Base-by-base conservation (phyloP, 768 basidiomycete genomes). In the Boletus huronensis region DNA sequence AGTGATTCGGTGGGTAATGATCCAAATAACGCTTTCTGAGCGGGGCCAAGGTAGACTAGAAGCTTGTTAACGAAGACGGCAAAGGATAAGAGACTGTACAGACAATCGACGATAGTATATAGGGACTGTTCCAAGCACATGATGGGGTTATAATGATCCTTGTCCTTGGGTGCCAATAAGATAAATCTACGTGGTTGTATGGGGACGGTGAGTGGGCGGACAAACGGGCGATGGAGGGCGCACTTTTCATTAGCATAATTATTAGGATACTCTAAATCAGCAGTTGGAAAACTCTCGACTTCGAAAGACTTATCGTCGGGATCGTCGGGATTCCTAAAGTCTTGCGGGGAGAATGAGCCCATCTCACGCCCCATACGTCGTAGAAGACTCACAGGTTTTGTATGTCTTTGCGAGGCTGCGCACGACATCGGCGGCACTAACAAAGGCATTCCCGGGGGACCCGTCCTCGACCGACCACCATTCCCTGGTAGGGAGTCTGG, bases 101-200 rank as follows among this genome's bases (percentile, higher is more conserved):
- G 54, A 88, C 88, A 79, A 71, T 88, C 81, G 54, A 91, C 71
- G 43, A 93, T 90, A 46, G 83, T 83, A 67, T 84, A 78, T 28
- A 93, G 70, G 11, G 85, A 79, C 55, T 79, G 77, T 72, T 90
- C 87, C 32, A 93, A 74, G 64, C 88, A 88, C 77, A 86, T 79
- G 52, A 93, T 85, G 14, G 91, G 91, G 66, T 89, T 87, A 70
- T 92, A 93, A 60, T 92, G 88, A 61, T 93, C 90, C 60, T 83
- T 83, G 75, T 93, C 90, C 63, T 84, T 89, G 29, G 91, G 91
- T 41, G 79, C 83, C 49, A 93, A 79, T 55, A 93, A 77, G 57
- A 88, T 79, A 73, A 84, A 93, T 67, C 89, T 91, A 19, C 0
- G 53, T 13, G 57, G 49, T n/a, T n/a, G n/a, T n/a, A n/a, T n/a